These are phyloP conservation scores for Cetraspora pellucida DNA, from an alignment of 192 early-diverging fungal species.

Conservation along the genomic window DNA sequence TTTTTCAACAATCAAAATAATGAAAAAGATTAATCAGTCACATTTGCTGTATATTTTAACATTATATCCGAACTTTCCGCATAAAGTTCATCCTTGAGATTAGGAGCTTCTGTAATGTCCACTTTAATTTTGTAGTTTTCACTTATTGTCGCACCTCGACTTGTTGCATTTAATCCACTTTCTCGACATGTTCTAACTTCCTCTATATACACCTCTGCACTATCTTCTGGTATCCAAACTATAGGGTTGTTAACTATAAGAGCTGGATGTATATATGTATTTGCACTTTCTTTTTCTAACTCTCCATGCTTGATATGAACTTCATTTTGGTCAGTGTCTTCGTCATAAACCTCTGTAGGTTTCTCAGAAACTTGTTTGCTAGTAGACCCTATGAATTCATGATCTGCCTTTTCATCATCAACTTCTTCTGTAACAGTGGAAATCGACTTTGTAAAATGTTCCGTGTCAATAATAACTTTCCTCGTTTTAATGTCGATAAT, in stretches of 20 bases:
- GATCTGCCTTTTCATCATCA: background rate
- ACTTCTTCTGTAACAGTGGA: background rate
- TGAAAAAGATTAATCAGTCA: too few relatives aligned
- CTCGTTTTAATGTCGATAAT: conserved; percentile 1
- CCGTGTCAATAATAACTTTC: background rate
- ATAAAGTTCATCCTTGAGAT: too few relatives aligned
- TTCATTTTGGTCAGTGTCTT: background rate
- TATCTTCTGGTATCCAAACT: conserved; percentile 15
- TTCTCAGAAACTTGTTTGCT: background rate
- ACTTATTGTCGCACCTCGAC: background rate
- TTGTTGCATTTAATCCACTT: background rate
- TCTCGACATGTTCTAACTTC: background rate
- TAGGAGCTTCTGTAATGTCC: background rate
- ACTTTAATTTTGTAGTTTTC: background rate
- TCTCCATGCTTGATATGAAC: conserved; percentile 7
- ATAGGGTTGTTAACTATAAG: background rate
- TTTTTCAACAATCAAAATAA: too few relatives aligned
- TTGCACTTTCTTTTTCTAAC: background rate
- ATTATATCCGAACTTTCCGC: too few relatives aligned
- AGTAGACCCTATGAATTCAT: background rate
- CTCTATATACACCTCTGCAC: background rate
- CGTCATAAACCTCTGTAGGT: background rate
- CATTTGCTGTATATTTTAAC: too few relatives aligned
- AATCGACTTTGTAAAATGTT: background rate
- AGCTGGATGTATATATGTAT: background rate